A percentile compares a stretch with the other conserved stretches of the same genome.
Conservation (phyloP, 1,284 basidiomycete genomes). For the Pseudozyma tsukubaensis region DNA sequence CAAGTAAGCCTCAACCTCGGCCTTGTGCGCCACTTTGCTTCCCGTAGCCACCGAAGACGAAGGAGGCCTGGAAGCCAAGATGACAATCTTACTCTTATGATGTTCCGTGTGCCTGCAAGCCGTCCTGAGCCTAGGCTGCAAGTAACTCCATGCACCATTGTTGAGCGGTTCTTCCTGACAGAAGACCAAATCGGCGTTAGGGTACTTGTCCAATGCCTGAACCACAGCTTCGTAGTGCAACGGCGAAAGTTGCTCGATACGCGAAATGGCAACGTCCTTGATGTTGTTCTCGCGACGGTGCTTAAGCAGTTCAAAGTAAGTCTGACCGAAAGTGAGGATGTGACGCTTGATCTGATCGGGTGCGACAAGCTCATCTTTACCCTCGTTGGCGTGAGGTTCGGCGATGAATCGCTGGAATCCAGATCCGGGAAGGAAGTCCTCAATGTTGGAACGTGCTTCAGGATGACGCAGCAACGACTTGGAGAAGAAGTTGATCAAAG, state of each 20-base stretch:
- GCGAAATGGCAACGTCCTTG: slow-evolving; percentile 91
- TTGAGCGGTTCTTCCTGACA: slow-evolving; percentile 92
- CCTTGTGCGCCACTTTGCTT: slow-evolving; percentile 76
- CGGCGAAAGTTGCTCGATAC: slow-evolving; percentile 93
- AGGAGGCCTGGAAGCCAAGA: slow-evolving; percentile 65
- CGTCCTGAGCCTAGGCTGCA: slow-evolving; percentile 77
- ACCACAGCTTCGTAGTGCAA: slow-evolving; percentile 84
- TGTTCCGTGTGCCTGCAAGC: slow-evolving; percentile 71
- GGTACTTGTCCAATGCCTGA: slow-evolving; percentile 80
- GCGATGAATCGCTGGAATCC: slow-evolving; percentile 93
- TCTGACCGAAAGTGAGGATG: slow-evolving; percentile 84
- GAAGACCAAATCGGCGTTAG: slow-evolving; percentile 91
- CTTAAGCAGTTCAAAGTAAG: slow-evolving; percentile 86
- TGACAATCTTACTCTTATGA: slow-evolving; percentile 80
- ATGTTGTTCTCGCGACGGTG: slow-evolving; percentile 70
- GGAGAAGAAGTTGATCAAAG: slow-evolving; percentile 88
- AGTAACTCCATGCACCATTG: slow-evolving; percentile 79
- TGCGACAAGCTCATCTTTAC: slow-evolving; percentile 74
- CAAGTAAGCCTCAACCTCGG: slow-evolving; percentile 63
- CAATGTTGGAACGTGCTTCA: slow-evolving; percentile 83
- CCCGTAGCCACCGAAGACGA: slow-evolving; percentile 79
- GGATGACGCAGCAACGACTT: slow-evolving; percentile 95
- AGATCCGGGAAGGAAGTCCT: slow-evolving; percentile 88
- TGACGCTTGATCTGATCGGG: slow-evolving; percentile 91
- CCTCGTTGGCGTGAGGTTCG: slow-evolving; percentile 78